These are phyloP conservation scores for Ensete ventricosum DNA, from an alignment of 176 grass and related monocot species.

Conservation along the genomic window DNA sequence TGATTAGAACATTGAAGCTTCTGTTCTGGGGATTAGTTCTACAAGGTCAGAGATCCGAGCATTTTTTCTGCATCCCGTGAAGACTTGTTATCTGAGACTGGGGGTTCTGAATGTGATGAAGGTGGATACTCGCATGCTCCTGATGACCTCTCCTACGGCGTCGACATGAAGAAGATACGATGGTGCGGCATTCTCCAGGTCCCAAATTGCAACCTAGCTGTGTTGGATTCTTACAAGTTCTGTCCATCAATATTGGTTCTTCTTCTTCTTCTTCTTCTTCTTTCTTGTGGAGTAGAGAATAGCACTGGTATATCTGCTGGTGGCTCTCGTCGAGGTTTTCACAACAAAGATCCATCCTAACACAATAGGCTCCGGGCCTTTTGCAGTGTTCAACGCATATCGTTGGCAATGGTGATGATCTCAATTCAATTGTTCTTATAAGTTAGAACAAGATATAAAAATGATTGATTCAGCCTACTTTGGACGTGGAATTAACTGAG, in stretches of 20 bases:
- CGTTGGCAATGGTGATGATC: slow-evolving; percentile 50
- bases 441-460: too few relatives aligned
- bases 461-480: too few relatives aligned
- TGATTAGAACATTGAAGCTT: slow-evolving; percentile 50
- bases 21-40: slow-evolving; percentile 65
- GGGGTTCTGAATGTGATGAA: neutral
- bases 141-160: slow-evolving; percentile 21
- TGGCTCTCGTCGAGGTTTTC: slow-evolving; percentile 48
- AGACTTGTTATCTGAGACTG: neutral
- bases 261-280: neutral
- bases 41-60: slow-evolving; percentile 29
- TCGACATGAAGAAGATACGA: slow-evolving; percentile 22
- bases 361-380: slow-evolving; percentile 23
- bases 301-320: slow-evolving; percentile 63
- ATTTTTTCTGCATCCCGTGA: too few relatives aligned
- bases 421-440: neutral
- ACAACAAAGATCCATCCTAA: slow-evolving; percentile 34
- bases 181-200: slow-evolving; percentile 27
- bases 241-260: neutral
- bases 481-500: too few relatives aligned
- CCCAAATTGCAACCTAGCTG: too few relatives aligned
- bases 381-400: slow-evolving; percentile 39
- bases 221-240: too few relatives aligned
- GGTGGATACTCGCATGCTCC: slow-evolving; percentile 26
- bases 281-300: slow-evolving; percentile 38